Evolutionary conservation across 768 basidiomycete genomes (phyloP).

Genomic region (Mycena polygramma): DNA sequence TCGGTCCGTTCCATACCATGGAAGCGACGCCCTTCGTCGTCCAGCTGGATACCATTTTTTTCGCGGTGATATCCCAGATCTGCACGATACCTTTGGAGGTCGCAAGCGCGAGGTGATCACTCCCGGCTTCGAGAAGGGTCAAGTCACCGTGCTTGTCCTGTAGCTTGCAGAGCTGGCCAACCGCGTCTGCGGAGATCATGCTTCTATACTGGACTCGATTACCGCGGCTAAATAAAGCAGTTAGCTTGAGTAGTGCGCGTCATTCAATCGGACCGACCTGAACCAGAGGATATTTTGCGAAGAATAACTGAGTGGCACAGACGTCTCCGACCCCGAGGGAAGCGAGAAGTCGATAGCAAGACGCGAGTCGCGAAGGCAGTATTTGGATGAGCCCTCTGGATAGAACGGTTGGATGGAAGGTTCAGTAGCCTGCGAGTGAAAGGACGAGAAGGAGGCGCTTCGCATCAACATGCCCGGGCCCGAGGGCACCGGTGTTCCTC

Average conservation of each 20-base stretch:
- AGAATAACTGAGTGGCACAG: conserved; percentile 56
- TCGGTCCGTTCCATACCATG: conserved; percentile 74
- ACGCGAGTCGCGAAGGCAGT: conserved; percentile 50
- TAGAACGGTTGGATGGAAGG: conserved; percentile 44
- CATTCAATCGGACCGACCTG: too few relatives aligned
- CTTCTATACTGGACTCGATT: conserved; percentile 69
- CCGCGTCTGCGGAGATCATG: conserved; percentile 48
- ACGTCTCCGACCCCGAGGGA: conserved; percentile 31
- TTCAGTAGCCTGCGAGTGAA: conserved; percentile 34
- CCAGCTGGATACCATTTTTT: conserved; percentile 67
- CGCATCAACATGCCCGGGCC: conserved; percentile 40
- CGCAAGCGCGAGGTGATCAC: conserved; percentile 67
- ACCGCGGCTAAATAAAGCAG: conserved; percentile 54
- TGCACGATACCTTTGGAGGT: conserved; percentile 75
- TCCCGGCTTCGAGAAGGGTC: conserved; percentile 56
- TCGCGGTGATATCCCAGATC: conserved; percentile 77
- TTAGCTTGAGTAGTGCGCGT: too few relatives aligned
- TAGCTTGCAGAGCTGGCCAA: conserved; percentile 62
- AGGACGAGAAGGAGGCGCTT: conserved; percentile 43
- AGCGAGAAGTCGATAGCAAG: conserved; percentile 50
- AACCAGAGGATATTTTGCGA: conserved; percentile 53
- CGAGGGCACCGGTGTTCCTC: conserved; percentile 19
- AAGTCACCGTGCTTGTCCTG: conserved; percentile 61
- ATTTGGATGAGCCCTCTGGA: conserved; percentile 52
- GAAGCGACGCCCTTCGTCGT: conserved; percentile 71